phyloP scores from a whole-genome alignment of 352 stramenopile species.

The Pythium angustatum region DNA sequence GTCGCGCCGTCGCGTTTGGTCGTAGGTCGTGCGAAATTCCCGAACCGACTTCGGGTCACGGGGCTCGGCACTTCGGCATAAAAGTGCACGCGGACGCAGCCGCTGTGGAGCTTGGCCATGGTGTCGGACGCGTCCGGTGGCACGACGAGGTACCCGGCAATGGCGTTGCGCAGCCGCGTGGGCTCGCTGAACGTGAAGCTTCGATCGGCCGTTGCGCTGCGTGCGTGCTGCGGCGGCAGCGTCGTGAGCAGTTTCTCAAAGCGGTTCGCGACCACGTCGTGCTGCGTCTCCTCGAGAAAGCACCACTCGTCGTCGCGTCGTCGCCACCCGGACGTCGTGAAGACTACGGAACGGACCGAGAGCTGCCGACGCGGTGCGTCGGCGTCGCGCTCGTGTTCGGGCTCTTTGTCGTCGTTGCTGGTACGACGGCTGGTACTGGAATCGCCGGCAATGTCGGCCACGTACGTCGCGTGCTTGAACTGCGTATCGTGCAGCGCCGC shows the following conservation, averaged over 20 bases:
- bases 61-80: slow-evolving; percentile 17
- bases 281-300: slow-evolving; percentile 16
- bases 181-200: too few relatives aligned
- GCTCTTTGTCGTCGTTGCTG: background rate
- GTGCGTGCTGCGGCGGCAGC: background rate
- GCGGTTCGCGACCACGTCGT: background rate
- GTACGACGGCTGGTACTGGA: background rate
- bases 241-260: slow-evolving; percentile 28
- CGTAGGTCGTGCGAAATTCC: background rate
- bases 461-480: slow-evolving; percentile 22
- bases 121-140: background rate
- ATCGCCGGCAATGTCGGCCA: background rate
- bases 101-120: background rate
- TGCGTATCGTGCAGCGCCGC: slow-evolving; percentile 10
- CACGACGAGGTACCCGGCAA: slow-evolving; percentile 6
- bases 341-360: slow-evolving; percentile 8
- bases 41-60: background rate
- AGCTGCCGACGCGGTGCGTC: background rate
- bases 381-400: too few relatives aligned
- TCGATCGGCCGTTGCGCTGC: too few relatives aligned
- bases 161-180: slow-evolving; percentile 8
- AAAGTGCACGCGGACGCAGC: slow-evolving; percentile 19
- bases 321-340: slow-evolving; percentile 4
- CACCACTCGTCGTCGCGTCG: slow-evolving; percentile 21
- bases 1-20: slow-evolving; percentile 2